Evolutionary conservation across 2,329 filamentous ascomycete genomes (phyloP), one percentile per base, ranked within the genome.

Genomic region (Periconia sp.): DNA sequence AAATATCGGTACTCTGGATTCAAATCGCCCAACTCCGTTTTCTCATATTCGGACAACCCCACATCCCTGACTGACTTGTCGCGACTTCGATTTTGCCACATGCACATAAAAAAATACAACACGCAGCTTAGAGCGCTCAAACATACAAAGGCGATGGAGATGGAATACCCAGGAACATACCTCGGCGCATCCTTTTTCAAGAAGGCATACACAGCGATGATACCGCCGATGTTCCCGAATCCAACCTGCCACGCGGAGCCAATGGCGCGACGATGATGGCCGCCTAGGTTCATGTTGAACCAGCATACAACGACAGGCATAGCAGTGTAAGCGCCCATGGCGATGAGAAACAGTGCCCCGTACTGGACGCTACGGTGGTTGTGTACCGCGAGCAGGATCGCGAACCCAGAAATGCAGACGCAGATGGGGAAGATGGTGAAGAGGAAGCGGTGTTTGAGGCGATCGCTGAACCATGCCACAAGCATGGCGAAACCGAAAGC

Each of bases 401-500:
- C 84, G 61, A 96, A 93, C 1, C 91, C 92, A 0, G 83, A 69
- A 48, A 96, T 87, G 45, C 85, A 79, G 19, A 96, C 72, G 56
- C 77, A 79, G 58, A 92, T 89, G 2, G 88, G 84, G 31, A 85
- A 73, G 9, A 95, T 72, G 37, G 86, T 81, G 70, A 93, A 96
- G 2, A 81, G 70, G 66, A 91, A 91, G 6, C 92, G 88, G 66
- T 96, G 91, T 33, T 81, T 81, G 11, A 84, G 60, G 64, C 79
- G 82, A 72, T 97, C 92, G 0, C 90, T 94, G 18, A 85, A 63
- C 47, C 79, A 84, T 0, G 92, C 92, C 3, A 92, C 74, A 3
- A 87, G 20, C 84, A 96, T 91, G 30, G 89, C 87, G 63, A 94
- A 90, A 5, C 69, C 88, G 62, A 95, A 96, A 0, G 91, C 88